Base-by-base conservation (phyloP, 441 rosid species). In the Croton laevigatus region DNA sequence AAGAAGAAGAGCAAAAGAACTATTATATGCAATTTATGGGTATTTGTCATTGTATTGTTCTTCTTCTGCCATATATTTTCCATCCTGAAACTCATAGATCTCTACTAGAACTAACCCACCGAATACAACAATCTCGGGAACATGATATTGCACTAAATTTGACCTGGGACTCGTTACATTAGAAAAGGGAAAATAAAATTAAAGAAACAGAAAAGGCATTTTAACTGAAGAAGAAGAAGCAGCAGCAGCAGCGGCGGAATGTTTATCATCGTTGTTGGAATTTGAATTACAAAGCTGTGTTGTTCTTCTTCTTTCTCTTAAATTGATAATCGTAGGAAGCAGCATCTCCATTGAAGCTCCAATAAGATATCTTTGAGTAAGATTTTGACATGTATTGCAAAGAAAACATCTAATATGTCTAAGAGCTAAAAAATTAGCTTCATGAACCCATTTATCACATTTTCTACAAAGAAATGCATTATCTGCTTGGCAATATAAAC, bases 401-500 rank as follows among this genome's bases (percentile, higher is more conserved):
- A 93, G 80, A 72, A 93, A 78, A 71, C 95, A 85, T 69, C 98
- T 69, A 32, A 88, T 73, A 42, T 93, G 98, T 71, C 98, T 87
- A 72, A 62, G 82, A 5, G 97, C 97, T 40, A 93, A 71, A 83
- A 93, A 89, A 75, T 93, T 93, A 8, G 97, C 98, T 61, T 78
- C 82, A 37, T 91, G 96, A 14, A 89, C 97, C 83, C 78, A 66
- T 76, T 73, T 81, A 58, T 93, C 98, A 38, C 98, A 93, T 72
- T 79, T 77, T 53, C 79, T 27, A 74, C 98, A 93, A 0, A 90
- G 84, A 68, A 67, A 89, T 0, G 98, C 98, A 62, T 86, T 78
- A 70, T 93, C 98, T 0, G 98, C 98, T 72, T 83, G 89, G 76
- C 98, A 93, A 71, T 86, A 93, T 59, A 90, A 69, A 22, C 79